Percentiles rank a stretch among this genome's conserved stretches.
phyloP scores from a whole-genome alignment of 2,329 filamentous ascomycete species.

The Leptographium lundbergii region DNA sequence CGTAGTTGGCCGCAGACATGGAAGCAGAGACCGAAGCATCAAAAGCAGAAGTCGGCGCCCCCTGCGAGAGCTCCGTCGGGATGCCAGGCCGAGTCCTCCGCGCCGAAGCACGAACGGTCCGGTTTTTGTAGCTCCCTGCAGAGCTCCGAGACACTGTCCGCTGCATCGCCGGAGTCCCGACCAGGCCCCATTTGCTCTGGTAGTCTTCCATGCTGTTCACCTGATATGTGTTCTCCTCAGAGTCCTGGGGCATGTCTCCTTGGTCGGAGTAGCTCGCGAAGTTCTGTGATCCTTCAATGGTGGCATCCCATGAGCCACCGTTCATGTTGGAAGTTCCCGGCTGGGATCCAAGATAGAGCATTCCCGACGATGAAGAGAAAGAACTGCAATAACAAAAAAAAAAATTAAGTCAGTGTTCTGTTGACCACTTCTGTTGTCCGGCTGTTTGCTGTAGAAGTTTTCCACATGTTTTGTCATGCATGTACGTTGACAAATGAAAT shows the following conservation, averaged over 20 bases:
- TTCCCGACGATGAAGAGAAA: slow-evolving; percentile 36
- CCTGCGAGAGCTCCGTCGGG: slow-evolving; percentile 35
- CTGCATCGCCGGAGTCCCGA: slow-evolving; percentile 31
- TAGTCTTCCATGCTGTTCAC: slow-evolving; percentile 1
- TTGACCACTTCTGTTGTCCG: slow-evolving; percentile 26
- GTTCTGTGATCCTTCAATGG: slow-evolving; percentile 48
- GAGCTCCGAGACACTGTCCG: slow-evolving; percentile 31
- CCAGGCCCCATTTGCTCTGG: slow-evolving; percentile 28
- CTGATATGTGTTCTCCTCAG: slow-evolving; percentile 37
- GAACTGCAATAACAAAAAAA: slow-evolving; percentile 40
- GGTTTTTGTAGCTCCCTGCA: slow-evolving; percentile 30
- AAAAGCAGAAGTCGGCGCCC: slow-evolving; percentile 22
- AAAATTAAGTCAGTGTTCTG: slow-evolving; percentile 38
- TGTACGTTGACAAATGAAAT: not conserved
- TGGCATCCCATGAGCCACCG: slow-evolving; percentile 42
- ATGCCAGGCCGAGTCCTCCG: slow-evolving; percentile 30
- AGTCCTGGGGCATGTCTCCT: slow-evolving; percentile 35
- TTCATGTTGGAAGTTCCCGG: slow-evolving; percentile 29
- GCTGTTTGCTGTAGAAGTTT: slow-evolving; percentile 1
- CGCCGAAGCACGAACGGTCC: slow-evolving; percentile 27
- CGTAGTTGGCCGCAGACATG: slow-evolving; percentile 21
- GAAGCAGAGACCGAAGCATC: slow-evolving; percentile 18
- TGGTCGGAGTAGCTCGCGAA: slow-evolving; percentile 40
- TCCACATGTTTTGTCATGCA: not conserved
- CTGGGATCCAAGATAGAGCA: slow-evolving; percentile 35